Evolutionary conservation across 352 stramenopile species (phyloP).

Genomic region (Phytophthora nicotianae): DNA sequence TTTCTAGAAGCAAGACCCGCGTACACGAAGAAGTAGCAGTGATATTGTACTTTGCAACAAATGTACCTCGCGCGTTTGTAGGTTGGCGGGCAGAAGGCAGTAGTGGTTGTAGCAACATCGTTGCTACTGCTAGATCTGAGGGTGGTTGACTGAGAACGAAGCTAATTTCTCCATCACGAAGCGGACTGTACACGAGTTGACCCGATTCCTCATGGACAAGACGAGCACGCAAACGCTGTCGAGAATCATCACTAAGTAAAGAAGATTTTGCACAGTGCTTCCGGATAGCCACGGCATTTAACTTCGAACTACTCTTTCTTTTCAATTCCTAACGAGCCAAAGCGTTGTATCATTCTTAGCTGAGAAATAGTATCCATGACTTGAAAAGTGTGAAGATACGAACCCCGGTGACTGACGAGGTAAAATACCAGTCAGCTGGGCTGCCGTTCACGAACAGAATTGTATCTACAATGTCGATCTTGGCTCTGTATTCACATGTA

Average conservation of each 20-base stretch:
- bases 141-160: conserved; percentile 51
- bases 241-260: conserved; percentile 9
- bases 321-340: conserved; percentile 48
- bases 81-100: conserved; percentile 34
- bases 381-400: conserved; percentile 5
- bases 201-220: conserved; percentile 48
- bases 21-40: conserved; percentile 40
- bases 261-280: conserved; percentile 44
- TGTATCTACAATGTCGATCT: conserved; percentile 65
- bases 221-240: conserved; percentile 11
- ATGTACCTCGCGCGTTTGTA: conserved; percentile 40
- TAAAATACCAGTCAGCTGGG: conserved; percentile 64
- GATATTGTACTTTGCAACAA: conserved; percentile 67
- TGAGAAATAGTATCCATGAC: neutral
- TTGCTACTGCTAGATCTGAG: conserved; percentile 47
- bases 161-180: conserved; percentile 68
- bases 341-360: neutral
- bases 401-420: conserved; percentile 58
- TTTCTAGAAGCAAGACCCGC: conserved; percentile 45
- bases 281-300: conserved; percentile 27
- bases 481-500: conserved; percentile 34
- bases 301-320: conserved; percentile 39
- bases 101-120: conserved; percentile 60
- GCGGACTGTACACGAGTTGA: conserved; percentile 42
- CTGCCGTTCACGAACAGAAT: conserved; percentile 54